Conservation (phyloP, 306 rosid species). For the Prunus kanzakura region DNA sequence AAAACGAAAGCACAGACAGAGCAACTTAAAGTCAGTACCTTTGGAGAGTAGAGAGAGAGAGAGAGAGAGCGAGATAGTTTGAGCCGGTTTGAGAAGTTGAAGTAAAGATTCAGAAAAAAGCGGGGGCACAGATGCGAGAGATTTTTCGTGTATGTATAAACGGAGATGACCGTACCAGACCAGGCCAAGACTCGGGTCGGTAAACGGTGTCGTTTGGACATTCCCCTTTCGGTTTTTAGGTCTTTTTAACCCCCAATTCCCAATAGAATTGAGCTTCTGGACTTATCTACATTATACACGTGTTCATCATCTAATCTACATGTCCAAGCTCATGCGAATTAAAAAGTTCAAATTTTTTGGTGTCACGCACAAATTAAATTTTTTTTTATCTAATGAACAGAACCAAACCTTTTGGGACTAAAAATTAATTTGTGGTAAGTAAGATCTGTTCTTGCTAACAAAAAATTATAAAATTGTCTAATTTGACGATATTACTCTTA, state of each 20-base stretch:
- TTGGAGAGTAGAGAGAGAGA: neutral
- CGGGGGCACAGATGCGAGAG: constrained; percentile 10
- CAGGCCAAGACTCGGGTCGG: no score
- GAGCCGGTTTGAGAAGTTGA: neutral
- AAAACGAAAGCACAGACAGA: neutral
- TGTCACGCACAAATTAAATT: neutral
- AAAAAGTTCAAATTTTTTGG: neutral
- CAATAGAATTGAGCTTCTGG: neutral
- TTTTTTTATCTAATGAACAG: neutral
- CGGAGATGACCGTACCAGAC: constrained; percentile 2
- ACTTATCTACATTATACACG: neutral
- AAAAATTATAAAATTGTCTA: no score
- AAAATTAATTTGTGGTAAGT: neutral
- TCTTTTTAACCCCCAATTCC: neutral
- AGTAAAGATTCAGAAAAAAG: constrained; percentile 7
- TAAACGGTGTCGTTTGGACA: constrained; percentile 4
- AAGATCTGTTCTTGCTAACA: neutral
- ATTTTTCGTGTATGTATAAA: neutral
- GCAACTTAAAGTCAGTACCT: constrained; percentile 2
- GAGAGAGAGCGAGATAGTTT: neutral
- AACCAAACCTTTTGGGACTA: neutral
- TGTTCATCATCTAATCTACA: neutral
- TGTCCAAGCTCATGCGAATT: no score
- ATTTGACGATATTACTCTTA: no score
- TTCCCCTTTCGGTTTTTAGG: no score